phyloP scores from a whole-genome alignment of 2,329 filamentous ascomycete genomes.

The Neofusicoccum ribis region DNA sequence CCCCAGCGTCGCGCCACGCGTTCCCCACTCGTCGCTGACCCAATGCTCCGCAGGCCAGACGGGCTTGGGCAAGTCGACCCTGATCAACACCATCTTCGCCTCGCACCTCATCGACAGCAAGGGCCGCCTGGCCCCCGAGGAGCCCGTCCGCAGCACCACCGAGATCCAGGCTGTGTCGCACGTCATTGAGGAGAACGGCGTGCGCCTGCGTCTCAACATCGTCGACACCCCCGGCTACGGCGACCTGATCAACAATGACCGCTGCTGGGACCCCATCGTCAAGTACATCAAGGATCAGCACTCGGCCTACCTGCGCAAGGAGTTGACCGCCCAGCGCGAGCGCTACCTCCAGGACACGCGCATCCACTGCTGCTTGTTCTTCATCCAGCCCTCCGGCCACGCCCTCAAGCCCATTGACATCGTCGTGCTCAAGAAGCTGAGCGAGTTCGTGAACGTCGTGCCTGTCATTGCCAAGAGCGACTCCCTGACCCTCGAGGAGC shows the following conservation, averaged over 20 bases:
- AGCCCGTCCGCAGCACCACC: slow-evolving; percentile 91
- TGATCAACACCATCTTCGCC: slow-evolving; percentile 99
- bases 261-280: slow-evolving; percentile 99
- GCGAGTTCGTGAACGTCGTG: slow-evolving; percentile 98
- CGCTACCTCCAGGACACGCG: slow-evolving; percentile 99
- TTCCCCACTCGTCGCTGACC: slow-evolving; percentile 5
- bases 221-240: slow-evolving; percentile 98
- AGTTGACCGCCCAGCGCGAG: slow-evolving; percentile 97
- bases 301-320: slow-evolving; percentile 97
- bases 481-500: slow-evolving; percentile 92
- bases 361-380: slow-evolving; percentile 99
- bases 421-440: slow-evolving; percentile 98
- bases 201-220: slow-evolving; percentile 95
- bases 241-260: slow-evolving; percentile 98
- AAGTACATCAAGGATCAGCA: slow-evolving; percentile 99
- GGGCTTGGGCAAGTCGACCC: slow-evolving; percentile 94
- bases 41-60: slow-evolving; percentile 73
- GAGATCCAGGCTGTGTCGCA: slow-evolving; percentile 98
- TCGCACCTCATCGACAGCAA: slow-evolving; percentile 99
- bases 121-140: slow-evolving; percentile 87
- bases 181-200: slow-evolving; percentile 99
- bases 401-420: slow-evolving; percentile 99
- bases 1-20: not conserved
- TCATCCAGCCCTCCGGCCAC: slow-evolving; percentile 98
- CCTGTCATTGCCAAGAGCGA: slow-evolving; percentile 99